Evolutionary conservation across 768 basidiomycete species (phyloP).

Genomic region (Phanerodontia chrysosporium): DNA sequence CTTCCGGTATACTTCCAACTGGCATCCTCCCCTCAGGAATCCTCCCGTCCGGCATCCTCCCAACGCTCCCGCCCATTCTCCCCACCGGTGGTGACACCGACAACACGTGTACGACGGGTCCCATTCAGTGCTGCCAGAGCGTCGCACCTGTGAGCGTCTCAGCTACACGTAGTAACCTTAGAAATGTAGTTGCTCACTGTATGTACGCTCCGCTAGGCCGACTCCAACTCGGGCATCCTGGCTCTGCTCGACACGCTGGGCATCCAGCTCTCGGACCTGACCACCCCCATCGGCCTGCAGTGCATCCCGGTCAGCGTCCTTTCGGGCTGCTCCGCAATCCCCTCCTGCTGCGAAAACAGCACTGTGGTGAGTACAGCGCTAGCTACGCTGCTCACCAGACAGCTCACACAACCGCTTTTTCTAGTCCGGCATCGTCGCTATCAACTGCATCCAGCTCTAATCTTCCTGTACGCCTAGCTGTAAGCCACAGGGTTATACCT

Average conservation of each 20-base stretch:
- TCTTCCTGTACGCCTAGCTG: too few relatives aligned
- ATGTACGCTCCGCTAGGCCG: neutral
- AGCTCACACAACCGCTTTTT: too few relatives aligned
- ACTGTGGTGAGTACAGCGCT: slow-evolving; percentile 14
- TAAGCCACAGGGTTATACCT: too few relatives aligned
- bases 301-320: slow-evolving; percentile 20
- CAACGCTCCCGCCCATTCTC: neutral
- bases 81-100: neutral
- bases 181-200: neutral
- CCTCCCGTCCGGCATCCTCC: neutral
- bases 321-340: slow-evolving; percentile 2
- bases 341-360: slow-evolving; percentile 23
- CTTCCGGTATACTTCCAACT: neutral
- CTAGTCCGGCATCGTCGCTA: too few relatives aligned
- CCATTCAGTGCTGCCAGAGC: slow-evolving; percentile 10
- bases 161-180: neutral
- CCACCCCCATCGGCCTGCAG: slow-evolving; percentile 15
- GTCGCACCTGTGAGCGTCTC: neutral
- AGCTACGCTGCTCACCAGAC: too few relatives aligned
- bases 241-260: slow-evolving; percentile 17
- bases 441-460: too few relatives aligned
- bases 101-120: slow-evolving; percentile 2
- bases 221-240: neutral
- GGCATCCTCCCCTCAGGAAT: neutral
- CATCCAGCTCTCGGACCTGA: slow-evolving; percentile 11